These are phyloP conservation scores for Monilinia laxa DNA, from an alignment of 2,329 filamentous ascomycete species.

Conservation along the genomic window DNA sequence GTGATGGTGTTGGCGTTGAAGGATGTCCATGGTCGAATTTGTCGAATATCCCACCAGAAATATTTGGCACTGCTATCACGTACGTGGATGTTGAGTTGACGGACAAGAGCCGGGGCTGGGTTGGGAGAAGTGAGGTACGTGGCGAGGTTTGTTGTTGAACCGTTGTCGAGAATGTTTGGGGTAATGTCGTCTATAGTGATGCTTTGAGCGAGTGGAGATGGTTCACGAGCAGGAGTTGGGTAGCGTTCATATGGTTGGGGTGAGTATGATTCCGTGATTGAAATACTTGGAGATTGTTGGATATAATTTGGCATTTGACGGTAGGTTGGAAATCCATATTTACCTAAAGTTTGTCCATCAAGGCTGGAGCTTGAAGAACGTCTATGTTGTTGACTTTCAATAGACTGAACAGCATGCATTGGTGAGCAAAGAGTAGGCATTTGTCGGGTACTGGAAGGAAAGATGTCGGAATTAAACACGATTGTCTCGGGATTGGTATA, in stretches of 20 bases:
- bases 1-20: constrained; percentile 75
- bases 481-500: constrained; percentile 61
- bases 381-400: constrained; percentile 48
- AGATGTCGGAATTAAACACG: constrained; percentile 41
- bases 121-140: constrained; percentile 77
- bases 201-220: constrained; percentile 44
- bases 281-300: constrained; percentile 33
- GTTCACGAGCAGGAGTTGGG: constrained; percentile 44
- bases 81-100: constrained; percentile 68
- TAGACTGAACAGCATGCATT: constrained; percentile 38
- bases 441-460: constrained; percentile 35
- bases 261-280: constrained; percentile 43
- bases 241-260: constrained; percentile 48
- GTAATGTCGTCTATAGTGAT: constrained; percentile 40
- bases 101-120: constrained; percentile 78
- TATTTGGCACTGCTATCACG: constrained; percentile 70
- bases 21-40: constrained; percentile 76
- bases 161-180: constrained; percentile 39
- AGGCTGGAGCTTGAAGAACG: constrained; percentile 67
- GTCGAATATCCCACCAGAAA: constrained; percentile 96
- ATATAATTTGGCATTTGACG: constrained; percentile 65
- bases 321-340: constrained; percentile 83
- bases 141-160: constrained; percentile 65
- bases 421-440: constrained; percentile 40
- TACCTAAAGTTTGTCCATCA: constrained; percentile 63